Evolutionary conservation across 768 basidiomycete species (phyloP), one percentile per base, ranked within the genome.

Genomic region (Sutorius australiensis): DNA sequence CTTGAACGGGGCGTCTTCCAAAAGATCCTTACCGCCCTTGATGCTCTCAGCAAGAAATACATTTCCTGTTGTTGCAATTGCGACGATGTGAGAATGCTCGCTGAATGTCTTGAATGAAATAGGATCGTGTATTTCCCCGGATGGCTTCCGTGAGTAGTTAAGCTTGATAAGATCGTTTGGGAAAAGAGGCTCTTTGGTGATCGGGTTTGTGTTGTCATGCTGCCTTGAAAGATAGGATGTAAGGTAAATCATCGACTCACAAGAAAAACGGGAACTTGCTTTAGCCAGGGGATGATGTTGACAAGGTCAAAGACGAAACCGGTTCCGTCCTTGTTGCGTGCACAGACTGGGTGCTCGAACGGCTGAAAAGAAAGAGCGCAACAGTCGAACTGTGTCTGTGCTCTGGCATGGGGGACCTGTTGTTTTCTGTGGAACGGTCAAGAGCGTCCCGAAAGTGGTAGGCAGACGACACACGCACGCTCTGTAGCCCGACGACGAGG

Each of bases 61-160:
- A 66, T 97, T 97, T 14, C 93, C 94, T 0, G 92, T 93, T 0
- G 84, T 87, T 6, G 86, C 85, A 59, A 97, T 84, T 38, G 91
- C 89, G 34, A 93, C 90, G 50, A 99, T 90, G 65, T 98, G 90
- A 1, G 95, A 95, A 67, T 98, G 95, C 57, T 95, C 88, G 65
- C 80, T 94, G 78, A 99, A 97, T 2, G 91, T 88, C 68, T 98
- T 98, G 81, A 95, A 99, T 3, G 93, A 92, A 40, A 99, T 93
- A 0, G 97, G 97, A 68, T 99, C 97, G 67, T 97, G 87, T 12
- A 91, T 82, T 69, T 93, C 89, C 36, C 89, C 89, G 24, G 92
- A 83, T 3, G 89, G 75, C 68, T 95, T 95, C 56, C 92, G 79
- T 1, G 86, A 82, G 63, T 92, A 93, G 64, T 89, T 79, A 30